These are phyloP conservation scores for Didymellaceae sp. DNA, from an alignment of 2,329 filamentous ascomycete species.

Conservation along the genomic window DNA sequence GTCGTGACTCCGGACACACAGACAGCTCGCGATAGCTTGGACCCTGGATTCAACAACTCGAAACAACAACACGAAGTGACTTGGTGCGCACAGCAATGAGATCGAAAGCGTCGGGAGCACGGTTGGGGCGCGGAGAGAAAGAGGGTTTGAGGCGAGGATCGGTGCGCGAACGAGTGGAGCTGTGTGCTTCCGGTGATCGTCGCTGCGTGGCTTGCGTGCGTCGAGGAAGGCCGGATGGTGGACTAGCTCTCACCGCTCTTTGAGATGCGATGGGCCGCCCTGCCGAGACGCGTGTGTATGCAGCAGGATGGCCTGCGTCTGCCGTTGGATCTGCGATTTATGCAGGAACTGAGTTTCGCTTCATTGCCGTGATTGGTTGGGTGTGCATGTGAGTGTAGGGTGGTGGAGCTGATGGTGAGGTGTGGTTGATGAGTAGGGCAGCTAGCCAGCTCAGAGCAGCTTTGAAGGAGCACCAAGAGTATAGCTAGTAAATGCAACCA, in stretches of 20 bases:
- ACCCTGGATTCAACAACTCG: no score
- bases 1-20: background rate
- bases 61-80: no score
- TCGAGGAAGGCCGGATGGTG: constrained; percentile 16
- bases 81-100: no score
- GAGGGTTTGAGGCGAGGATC: constrained; percentile 14
- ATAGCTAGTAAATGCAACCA: no score
- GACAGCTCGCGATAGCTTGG: background rate
- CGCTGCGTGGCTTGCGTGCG: constrained; percentile 7
- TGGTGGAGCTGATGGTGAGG: background rate
- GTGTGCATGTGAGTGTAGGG: background rate
- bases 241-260: constrained; percentile 31
- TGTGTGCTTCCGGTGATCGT: constrained; percentile 14
- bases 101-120: constrained; percentile 17
- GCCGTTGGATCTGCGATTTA: constrained; percentile 5
- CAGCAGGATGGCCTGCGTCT: constrained; percentile 34
- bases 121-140: constrained; percentile 21
- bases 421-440: no score
- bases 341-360: background rate
- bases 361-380: background rate
- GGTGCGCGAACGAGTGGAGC: constrained; percentile 40
- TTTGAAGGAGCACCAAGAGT: no score
- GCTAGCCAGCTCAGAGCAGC: no score
- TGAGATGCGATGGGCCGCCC: constrained; percentile 4
- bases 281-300: constrained; percentile 19